These are phyloP conservation scores for Macrolepiota dolichaula DNA, from an alignment of 768 basidiomycete genomes.

Conservation along the genomic window DNA sequence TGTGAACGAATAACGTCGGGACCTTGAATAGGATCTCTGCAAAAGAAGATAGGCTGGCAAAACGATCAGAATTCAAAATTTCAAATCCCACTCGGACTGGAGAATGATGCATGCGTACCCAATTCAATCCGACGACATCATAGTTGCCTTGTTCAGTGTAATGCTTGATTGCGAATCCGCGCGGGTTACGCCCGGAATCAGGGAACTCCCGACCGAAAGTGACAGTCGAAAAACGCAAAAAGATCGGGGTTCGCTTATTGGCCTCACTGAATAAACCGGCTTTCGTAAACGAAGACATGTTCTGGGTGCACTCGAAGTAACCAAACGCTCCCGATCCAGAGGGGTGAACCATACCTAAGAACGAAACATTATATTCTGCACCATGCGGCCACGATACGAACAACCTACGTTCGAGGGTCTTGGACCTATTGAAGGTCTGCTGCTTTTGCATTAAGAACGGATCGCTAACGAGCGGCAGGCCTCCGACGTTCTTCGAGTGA, in stretches of 20 bases:
- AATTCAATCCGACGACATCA: constrained; percentile 13
- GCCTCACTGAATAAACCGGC: constrained; percentile 7
- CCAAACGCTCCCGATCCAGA: constrained; percentile 12
- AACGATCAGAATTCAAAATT: background rate
- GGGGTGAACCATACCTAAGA: constrained; percentile 12
- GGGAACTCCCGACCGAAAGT: constrained; percentile 14
- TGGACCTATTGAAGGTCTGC: constrained; percentile 12
- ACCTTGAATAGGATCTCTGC: constrained; percentile 12
- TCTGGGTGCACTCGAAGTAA: constrained; percentile 12
- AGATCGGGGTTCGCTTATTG: constrained; percentile 10
- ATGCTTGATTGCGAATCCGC: constrained; percentile 14
- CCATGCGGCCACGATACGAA: background rate
- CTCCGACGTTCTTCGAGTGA: constrained; percentile 13
- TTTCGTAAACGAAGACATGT: constrained; percentile 13
- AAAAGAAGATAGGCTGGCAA: constrained; percentile 10
- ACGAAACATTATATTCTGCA: background rate
- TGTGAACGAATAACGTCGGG: constrained; percentile 14
- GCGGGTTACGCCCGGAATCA: constrained; percentile 12
- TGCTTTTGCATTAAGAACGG: constrained; percentile 14
- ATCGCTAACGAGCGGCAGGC: constrained; percentile 12
- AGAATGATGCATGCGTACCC: background rate
- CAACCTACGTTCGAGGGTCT: constrained; percentile 11
- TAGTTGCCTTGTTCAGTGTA: constrained; percentile 14
- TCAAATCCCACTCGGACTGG: no score
- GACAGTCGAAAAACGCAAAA: constrained; percentile 12